These are phyloP conservation scores for Agroathelia rolfsii DNA, from an alignment of 1,284 basidiomycete genomes.

Conservation along the genomic window DNA sequence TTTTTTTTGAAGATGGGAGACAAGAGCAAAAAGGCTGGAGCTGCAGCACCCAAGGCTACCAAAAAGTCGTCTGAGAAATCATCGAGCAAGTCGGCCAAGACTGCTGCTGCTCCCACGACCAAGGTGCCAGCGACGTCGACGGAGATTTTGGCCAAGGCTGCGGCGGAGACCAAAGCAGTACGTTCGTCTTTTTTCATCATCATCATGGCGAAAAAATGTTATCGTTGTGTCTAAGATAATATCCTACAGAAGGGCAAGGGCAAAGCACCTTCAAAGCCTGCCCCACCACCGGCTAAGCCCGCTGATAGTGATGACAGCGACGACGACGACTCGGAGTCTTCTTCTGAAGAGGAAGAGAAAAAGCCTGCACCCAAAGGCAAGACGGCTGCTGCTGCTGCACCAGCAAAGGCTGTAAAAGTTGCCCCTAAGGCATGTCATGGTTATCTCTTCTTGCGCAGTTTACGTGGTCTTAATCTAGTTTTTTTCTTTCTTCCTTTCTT, in stretches of 20 bases:
- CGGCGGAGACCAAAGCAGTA: too few relatives aligned
- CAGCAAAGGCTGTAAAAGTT: conserved; percentile 8
- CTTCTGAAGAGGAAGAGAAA: conserved; percentile 10
- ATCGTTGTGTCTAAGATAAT: neutral
- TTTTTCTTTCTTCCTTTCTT: too few relatives aligned
- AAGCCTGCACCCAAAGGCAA: conserved; percentile 14
- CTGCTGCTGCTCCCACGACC: conserved; percentile 7
- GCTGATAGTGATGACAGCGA: conserved; percentile 9
- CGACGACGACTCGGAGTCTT: conserved; percentile 18
- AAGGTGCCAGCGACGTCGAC: conserved; percentile 14
- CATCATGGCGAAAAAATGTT: conserved; percentile 2
- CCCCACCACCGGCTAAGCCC: too few relatives aligned
- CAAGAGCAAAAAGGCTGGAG: conserved; percentile 12
- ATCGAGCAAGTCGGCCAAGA: too few relatives aligned
- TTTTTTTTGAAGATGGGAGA: too few relatives aligned
- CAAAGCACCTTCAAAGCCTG: too few relatives aligned
- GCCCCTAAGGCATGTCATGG: too few relatives aligned
- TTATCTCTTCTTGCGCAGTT: too few relatives aligned
- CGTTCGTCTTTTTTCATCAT: conserved; percentile 1
- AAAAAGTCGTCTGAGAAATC: too few relatives aligned
- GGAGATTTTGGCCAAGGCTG: conserved; percentile 19
- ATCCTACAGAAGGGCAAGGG: conserved; percentile 3
- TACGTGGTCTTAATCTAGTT: too few relatives aligned
- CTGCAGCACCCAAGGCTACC: conserved; percentile 9
- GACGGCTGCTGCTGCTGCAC: conserved; percentile 19